Evolutionary conservation across 2,329 filamentous ascomycete genomes (phyloP), one percentile per base, ranked within the genome.

Genomic region (Lecanicillium sp.): DNA sequence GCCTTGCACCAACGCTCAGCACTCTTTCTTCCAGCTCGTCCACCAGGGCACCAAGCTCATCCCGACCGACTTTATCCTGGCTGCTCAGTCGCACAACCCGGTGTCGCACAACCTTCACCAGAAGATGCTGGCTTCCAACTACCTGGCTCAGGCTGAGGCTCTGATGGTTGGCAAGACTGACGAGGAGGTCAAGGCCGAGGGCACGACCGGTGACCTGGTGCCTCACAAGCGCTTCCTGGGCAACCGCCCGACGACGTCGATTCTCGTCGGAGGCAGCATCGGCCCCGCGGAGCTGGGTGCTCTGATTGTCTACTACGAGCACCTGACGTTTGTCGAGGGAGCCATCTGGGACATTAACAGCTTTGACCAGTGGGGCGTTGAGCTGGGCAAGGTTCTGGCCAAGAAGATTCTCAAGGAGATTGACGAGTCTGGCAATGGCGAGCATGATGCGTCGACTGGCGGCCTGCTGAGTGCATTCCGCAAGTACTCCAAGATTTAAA

Each of bases 11-110:
- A 98, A 98, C 67, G 93, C 93, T 37, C 93, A 98, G 76, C 93
- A 98, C 81, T 97, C 93, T 52, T 98, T 98, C 84, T 98, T 95
- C 85, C 93, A 98, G 79, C 85, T 98, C 40, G 83, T 98, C 51
- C 93, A 98, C 78, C 93, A 98, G 72, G 93, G 93, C 62, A 98
- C 93, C 60, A 97, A 97, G 81, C 84, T 98, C 62, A 97, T 98
- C 65, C 93, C 93, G 14, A 86, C 91, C 58, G 93, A 98, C 72
- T 98, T 98, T 76, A 94, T 98, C 73, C 76, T 98, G 60, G 93
- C 93, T 32, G 90, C 89, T 55, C 81, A 96, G 75, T 94, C 89
- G 48, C 93, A 98, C 80, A 98, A 98, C 80, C 90, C 91, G 47
- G 84, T 95, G 55, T 83, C 89, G 65, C 76, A 84, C 69, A 91